Evolutionary conservation across 805 yeast genomes (phyloP).

Genomic region (Candida vartiovaarae): DNA sequence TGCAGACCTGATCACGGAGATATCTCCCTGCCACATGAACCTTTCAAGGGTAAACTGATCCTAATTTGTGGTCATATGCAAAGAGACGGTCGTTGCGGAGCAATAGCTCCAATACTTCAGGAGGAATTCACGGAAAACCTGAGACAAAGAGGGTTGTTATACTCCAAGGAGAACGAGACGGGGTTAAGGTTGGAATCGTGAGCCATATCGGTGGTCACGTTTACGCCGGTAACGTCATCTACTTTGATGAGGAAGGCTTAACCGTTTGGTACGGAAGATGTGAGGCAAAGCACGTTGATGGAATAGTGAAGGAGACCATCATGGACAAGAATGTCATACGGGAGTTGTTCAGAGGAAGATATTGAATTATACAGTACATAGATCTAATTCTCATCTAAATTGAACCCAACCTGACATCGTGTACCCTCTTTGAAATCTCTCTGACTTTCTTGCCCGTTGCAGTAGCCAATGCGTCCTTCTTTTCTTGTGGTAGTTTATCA

Average conservation of each 20-base stretch:
- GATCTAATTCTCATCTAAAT: conserved; percentile 1
- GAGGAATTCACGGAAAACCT: conserved; percentile 44
- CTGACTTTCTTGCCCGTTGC: conserved; percentile 39
- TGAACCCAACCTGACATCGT: conserved; percentile 38
- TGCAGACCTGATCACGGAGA: conserved; percentile 29
- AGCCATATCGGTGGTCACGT: conserved; percentile 85
- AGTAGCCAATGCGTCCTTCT: conserved; percentile 19
- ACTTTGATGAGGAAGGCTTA: conserved; percentile 36
- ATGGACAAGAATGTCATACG: conserved; percentile 41
- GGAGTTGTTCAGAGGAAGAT: conserved; percentile 48
- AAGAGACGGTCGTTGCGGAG: conserved; percentile 64
- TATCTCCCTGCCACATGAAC: conserved; percentile 19
- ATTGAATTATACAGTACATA: background rate
- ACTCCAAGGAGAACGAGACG: conserved; percentile 14
- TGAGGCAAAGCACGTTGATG: conserved; percentile 57
- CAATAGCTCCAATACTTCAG: conserved; percentile 49
- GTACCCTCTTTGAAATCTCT: conserved; percentile 45
- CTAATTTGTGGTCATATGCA: conserved; percentile 61
- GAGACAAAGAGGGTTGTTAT: conserved; percentile 26
- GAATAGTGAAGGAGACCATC: conserved; percentile 52
- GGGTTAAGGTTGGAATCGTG: conserved; percentile 44
- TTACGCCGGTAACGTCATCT: conserved; percentile 75
- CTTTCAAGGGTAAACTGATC: conserved; percentile 24
- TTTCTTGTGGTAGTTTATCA: conserved; percentile 8
- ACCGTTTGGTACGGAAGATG: conserved; percentile 74